Evolutionary conservation across 2,329 filamentous ascomycete genomes (phyloP), one percentile per base, ranked within the genome.

Genomic region (Exophiala spinifera): DNA sequence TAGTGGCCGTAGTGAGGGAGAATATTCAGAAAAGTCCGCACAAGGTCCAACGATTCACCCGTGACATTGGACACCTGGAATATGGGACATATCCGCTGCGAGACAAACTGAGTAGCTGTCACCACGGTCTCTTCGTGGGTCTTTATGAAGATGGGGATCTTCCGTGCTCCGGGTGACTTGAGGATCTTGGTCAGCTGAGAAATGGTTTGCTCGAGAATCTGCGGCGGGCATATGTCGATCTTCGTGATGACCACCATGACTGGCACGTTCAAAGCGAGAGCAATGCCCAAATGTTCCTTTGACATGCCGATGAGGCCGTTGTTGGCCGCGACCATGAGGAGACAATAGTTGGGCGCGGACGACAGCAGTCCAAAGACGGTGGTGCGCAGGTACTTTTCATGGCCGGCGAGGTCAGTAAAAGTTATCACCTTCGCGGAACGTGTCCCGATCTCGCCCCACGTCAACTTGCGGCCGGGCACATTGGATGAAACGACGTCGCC

Each of bases 1-100:
- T 97, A 97, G 57, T 92, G 88, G 46, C 92, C 92, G 64, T 96
- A 89, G 63, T 96, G 91, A 1, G 94, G 94, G 3, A 99, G 79
- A 57, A 97, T 95, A 66, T 97, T 97, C 51, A 99, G 75, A 70
- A 99, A 99, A 0, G 87, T 89, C 51, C 92, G 87, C 4, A 99
- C 91, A 3, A 96, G 80, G 60, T 96, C 89, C 43, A 99, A 80
- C 57, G 89, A 90, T 71, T 95, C 83, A 43, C 94, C 94, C 0
- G 94, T 97, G 28, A 99, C 94, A 67, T 99, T 99, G 63, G 92
- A 97, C 10, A 99, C 91, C 67, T 97, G 91, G 74, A 99, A 99
- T 61, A 99, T 87, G 11, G 94, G 94, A 67, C 92, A 97, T 67
- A 99, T 96, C 37, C 94, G 83, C 71, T 95, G 88, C 64, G 88